Percentiles rank a stretch among this genome's conserved stretches.
Conservation (phyloP, 208 protist genomes). For the Herpetomonas samuelpessoai region DNA sequence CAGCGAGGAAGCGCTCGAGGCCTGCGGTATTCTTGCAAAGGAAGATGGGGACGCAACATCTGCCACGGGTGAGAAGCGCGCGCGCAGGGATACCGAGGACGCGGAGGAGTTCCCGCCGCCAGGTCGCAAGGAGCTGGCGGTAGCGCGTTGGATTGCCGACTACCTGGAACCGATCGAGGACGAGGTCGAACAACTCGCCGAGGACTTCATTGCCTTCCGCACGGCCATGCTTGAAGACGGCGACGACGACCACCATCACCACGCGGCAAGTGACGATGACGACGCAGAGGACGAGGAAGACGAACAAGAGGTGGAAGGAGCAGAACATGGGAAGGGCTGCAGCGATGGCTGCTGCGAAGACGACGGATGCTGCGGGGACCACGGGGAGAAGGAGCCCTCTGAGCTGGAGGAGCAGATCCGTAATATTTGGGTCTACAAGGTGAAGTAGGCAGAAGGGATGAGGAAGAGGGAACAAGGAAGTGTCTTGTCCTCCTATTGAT, state of each 20-base stretch:
- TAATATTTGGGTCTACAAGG: constrained; percentile 53
- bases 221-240: not conserved
- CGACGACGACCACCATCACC: not conserved
- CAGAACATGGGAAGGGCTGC: not conserved
- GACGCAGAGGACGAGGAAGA: not conserved
- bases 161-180: constrained; percentile 29
- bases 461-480: no score
- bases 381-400: not conserved
- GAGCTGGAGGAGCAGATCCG: constrained; percentile 39
- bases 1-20: constrained; percentile 11
- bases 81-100: not conserved
- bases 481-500: no score
- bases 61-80: not conserved
- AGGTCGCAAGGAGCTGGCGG: constrained; percentile 2
- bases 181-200: constrained; percentile 8
- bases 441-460: constrained; percentile 30
- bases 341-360: constrained; percentile 5
- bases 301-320: no score
- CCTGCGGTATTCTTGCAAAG: constrained; percentile 3
- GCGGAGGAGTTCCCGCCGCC: not conserved
- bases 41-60: not conserved
- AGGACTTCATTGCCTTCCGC: constrained; percentile 25
- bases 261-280: not conserved
- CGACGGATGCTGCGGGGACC: not conserved
- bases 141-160: constrained; percentile 16